A percentile compares a stretch with the other conserved stretches of the same genome.
Conservation (phyloP, 2,329 filamentous ascomycete species). For the Tetracladium maxilliforme region DNA sequence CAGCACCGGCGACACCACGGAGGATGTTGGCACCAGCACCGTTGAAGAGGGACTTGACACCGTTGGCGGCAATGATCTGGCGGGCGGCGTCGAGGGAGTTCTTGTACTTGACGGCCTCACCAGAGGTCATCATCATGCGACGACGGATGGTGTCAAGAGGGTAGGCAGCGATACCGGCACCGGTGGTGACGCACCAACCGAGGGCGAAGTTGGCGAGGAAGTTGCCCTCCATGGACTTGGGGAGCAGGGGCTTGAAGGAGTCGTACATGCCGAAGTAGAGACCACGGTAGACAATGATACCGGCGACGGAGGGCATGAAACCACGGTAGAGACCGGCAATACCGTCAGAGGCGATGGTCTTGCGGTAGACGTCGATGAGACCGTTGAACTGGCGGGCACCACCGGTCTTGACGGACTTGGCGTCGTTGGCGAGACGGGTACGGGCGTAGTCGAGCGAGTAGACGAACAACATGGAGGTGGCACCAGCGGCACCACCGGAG, state of each 20-base stretch:
- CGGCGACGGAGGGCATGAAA: constrained; percentile 98
- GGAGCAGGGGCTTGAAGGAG: constrained; percentile 97
- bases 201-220: constrained; percentile 99
- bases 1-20: constrained; percentile 99
- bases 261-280: constrained; percentile 99
- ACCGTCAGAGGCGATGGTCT: constrained; percentile 98
- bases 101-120: constrained; percentile 99
- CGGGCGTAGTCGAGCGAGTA: constrained; percentile 99
- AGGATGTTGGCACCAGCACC: constrained; percentile 99
- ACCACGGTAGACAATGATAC: constrained; percentile 99
- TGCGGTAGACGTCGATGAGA: constrained; percentile 98
- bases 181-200: constrained; percentile 98
- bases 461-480: constrained; percentile 99
- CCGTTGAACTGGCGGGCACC: constrained; percentile 99
- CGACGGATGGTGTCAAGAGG: constrained; percentile 99
- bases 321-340: constrained; percentile 99
- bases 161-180: constrained; percentile 99
- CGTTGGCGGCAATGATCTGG: constrained; percentile 97
- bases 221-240: constrained; percentile 86
- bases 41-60: constrained; percentile 99
- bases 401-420: constrained; percentile 93
- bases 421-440: constrained; percentile 99
- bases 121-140: constrained; percentile 99
- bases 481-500: constrained; percentile 99
- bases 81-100: constrained; percentile 85